phyloP scores from a whole-genome alignment of 2,329 filamentous ascomycete species.

The Xylariales sp. region DNA sequence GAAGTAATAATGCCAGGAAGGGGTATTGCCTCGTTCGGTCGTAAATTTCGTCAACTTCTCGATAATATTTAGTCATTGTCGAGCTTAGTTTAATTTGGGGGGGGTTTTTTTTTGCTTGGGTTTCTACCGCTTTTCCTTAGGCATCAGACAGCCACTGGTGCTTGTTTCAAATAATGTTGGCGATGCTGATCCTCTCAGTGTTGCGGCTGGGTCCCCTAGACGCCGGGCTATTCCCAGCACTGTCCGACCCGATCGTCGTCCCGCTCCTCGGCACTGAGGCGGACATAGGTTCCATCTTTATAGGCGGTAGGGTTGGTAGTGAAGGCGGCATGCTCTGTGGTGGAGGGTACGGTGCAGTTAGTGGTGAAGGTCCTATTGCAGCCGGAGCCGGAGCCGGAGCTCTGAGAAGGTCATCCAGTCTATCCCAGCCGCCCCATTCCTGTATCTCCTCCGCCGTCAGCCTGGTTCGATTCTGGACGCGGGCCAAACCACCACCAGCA shows the following conservation, averaged over 20 bases:
- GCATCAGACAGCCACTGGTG: neutral
- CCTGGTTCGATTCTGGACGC: conserved; percentile 43
- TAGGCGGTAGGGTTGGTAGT: conserved; percentile 24
- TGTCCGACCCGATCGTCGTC: conserved; percentile 15
- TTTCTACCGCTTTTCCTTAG: neutral
- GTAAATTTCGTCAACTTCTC: neutral
- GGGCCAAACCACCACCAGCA: conserved; percentile 35
- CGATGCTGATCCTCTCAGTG: conserved; percentile 41
- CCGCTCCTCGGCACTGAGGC: no score
- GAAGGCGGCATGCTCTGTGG: no score
- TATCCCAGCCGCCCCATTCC: conserved; percentile 79
- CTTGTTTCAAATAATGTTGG: conserved; percentile 36
- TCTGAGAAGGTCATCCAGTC: conserved; percentile 60
- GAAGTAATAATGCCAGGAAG: conserved; percentile 1
- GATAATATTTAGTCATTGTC: no score
- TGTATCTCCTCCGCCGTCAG: conserved; percentile 52
- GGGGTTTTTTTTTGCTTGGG: neutral
- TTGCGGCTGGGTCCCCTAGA: conserved; percentile 28
- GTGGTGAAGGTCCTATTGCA: conserved; percentile 19
- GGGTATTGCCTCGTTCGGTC: neutral
- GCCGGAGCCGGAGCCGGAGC: conserved; percentile 25
- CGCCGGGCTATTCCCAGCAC: conserved; percentile 27
- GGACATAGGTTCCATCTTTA: conserved; percentile 25
- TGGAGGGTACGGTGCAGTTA: conserved; percentile 15
- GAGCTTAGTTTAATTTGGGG: no score